Base-by-base conservation (phyloP, 768 basidiomycete species). In the Amylocystis lapponica region DNA sequence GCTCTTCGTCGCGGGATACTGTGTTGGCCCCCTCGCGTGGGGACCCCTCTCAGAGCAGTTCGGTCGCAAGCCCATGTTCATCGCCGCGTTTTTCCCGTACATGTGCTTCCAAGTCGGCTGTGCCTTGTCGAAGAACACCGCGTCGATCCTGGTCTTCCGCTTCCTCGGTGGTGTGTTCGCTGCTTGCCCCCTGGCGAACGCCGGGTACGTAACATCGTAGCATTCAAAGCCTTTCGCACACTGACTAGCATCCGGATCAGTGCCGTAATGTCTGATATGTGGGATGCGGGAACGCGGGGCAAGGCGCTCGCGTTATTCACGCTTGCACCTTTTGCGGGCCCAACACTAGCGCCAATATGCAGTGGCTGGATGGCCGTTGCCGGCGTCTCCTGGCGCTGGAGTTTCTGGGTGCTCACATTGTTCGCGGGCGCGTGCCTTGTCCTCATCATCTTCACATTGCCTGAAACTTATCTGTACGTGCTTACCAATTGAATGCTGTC, bases 101-200 rank as follows among this genome's bases (percentile, higher is more conserved):
- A 62, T 68, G 16, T 70, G 68, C 33, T 83, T 83, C 53, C 77
- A 79, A 66, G 56, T 83, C 23, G 83, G 73, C 26, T 69, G 70
- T 21, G 81, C 83, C 0, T 63, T 83, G 4, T 65, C 79, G 0
- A 60, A 68, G 29, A 85, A 82, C 58, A 74, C 76, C 4, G 69
- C 66, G 17, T 74, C 79, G 2, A 57, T 87, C n/a, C 66, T 89
- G 5, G 54, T 81, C 5, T 75, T 81, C 45, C 74, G 86, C 21
- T 81, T 86, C 56, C 54, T 86, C 14, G 75, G 76, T 2, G 85
- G 86, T 13, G 66, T 67, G 2, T 83, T 82, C 50, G 81, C 82
- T 19, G 72, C 78, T 22, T 71, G 76, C 21, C 82, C 83, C 2
- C 51, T 83, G 36, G 74, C 82, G 16, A 83, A 81, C 59, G 72